Percentiles rank a stretch among this genome's conserved stretches.
Evolutionary conservation across 1,284 basidiomycete genomes (phyloP).

Genomic region (Macrocystidia cucumis): DNA sequence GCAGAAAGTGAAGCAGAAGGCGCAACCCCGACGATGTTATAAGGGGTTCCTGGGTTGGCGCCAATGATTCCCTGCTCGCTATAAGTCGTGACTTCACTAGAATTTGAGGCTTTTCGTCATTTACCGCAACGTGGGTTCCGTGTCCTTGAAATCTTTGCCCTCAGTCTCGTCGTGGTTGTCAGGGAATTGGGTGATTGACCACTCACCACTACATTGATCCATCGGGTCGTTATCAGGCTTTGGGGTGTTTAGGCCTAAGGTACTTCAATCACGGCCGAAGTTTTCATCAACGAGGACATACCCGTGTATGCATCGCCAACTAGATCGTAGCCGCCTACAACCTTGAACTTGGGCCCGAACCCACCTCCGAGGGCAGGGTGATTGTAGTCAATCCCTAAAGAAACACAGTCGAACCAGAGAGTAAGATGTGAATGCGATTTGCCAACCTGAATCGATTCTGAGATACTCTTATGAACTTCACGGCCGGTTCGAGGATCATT

Average conservation of each 20-base stretch:
- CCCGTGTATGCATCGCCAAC: conserved; percentile 33
- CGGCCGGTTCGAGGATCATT: too few relatives aligned
- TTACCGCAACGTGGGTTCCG: conserved; percentile 53
- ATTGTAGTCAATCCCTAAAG: conserved; percentile 37
- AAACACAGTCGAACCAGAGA: neutral
- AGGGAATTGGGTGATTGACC: too few relatives aligned
- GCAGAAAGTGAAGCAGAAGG: conserved; percentile 31
- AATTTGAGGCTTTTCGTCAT: neutral
- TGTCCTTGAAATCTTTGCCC: conserved; percentile 32
- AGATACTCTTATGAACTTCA: too few relatives aligned
- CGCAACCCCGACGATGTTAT: conserved; percentile 45
- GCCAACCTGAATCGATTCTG: conserved; percentile 23
- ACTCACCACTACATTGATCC: conserved; percentile 37
- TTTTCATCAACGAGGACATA: too few relatives aligned
- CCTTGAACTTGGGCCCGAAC: conserved; percentile 53
- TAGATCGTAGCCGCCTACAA: conserved; percentile 50
- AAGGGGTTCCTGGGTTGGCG: conserved; percentile 46
- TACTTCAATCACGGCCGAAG: too few relatives aligned
- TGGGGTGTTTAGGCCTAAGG: conserved; percentile 35
- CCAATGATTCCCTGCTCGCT: conserved; percentile 63
- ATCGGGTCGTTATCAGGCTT: conserved; percentile 37
- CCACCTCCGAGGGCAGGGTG: conserved; percentile 58
- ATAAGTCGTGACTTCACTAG: conserved; percentile 3
- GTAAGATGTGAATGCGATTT: neutral
- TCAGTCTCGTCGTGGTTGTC: too few relatives aligned